Conservation (phyloP, 129 eudicot species). For the Calendula officinalis region DNA sequence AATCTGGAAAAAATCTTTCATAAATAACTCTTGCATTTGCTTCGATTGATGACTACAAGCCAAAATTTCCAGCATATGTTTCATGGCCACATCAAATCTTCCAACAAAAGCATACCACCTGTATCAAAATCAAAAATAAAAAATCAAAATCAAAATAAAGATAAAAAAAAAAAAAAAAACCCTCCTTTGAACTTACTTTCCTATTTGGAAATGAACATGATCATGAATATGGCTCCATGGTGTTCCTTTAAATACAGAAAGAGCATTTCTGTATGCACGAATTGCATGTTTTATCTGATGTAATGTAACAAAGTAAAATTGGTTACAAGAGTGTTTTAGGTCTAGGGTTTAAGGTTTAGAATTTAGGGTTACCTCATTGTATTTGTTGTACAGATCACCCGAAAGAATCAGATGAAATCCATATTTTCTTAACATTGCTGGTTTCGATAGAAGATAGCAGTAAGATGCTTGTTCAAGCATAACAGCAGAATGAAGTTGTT, state of each 20-base stretch:
- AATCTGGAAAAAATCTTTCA: constrained; percentile 69
- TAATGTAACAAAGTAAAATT: constrained; percentile 16
- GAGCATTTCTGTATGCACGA: constrained; percentile 85
- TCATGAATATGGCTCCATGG: constrained; percentile 86
- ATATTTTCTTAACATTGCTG: constrained; percentile 86
- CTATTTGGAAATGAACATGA: constrained; percentile 88
- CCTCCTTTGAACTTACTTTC: constrained; percentile 58
- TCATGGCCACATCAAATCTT: constrained; percentile 78
- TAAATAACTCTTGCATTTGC: constrained; percentile 78
- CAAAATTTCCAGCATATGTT: constrained; percentile 78
- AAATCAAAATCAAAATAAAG: neutral
- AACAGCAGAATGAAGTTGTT: constrained; percentile 83
- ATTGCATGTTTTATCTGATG: constrained; percentile 91
- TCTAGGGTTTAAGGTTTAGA: no score
- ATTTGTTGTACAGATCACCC: constrained; percentile 87
- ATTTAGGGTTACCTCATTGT: constrained; percentile 59
- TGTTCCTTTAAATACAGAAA: constrained; percentile 82
- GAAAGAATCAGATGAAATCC: constrained; percentile 99
- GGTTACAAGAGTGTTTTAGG: constrained; percentile 5
- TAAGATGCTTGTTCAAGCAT: constrained; percentile 99
- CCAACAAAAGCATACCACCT: constrained; percentile 97
- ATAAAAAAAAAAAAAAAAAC: no score
- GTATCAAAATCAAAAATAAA: constrained; percentile 11
- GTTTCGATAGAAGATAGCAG: constrained; percentile 76
- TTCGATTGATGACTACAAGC: constrained; percentile 91